Base-by-base conservation (phyloP, 208 protist species). In the Trypanosoma avium region DNA sequence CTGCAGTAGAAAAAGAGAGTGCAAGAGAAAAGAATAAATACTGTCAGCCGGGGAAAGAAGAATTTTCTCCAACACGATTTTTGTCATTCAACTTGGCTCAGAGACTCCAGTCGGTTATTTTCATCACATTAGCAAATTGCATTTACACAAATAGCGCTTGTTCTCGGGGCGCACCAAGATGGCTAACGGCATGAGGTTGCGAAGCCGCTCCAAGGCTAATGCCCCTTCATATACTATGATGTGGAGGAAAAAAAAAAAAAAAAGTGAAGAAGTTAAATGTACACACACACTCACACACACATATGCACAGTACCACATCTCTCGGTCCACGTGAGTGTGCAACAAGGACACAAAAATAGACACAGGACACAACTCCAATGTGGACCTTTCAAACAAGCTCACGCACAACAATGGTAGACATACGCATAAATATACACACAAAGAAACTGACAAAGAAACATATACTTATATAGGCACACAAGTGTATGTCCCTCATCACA, bases 361-460 rank as follows among this genome's bases (percentile, higher is more conserved):
- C 19, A 48, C 61, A 56, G 43, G 65, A 71, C 65, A 71, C 65
- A 71, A 71, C 65, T 71, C 65, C 65, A 65, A 66, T 27, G 65
- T 66, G 65, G 57, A 46, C 65, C 65, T 71, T 46, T 21, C 26
- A 38, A 10, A 13, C 33, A 38, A 5, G 10, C 5, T 13, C 46
- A 10, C 46, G 10, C 57, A 26, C 30, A 32, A 43, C 53, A 58
- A 54, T n/a, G n/a, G n/a, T n/a, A n/a, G n/a, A n/a, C n/a, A n/a
- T n/a, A n/a, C 26, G 6, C 48, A 38, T 10, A 38, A 5, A 38
- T 10, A 38, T 10, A 30, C 52, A 26, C n/a, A 57, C 9, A 57
- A 17, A 38, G 33, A 38, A 10, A 38, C 5, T 13, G 33, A 57
- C 4, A 57, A 26, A 36, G 10, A 10, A 38, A 38, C 33, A 5